A percentile compares a stretch with the other conserved stretches of the same genome.
phyloP scores from a whole-genome alignment of 2,329 filamentous ascomycete species.

The Fusarium newnesense region DNA sequence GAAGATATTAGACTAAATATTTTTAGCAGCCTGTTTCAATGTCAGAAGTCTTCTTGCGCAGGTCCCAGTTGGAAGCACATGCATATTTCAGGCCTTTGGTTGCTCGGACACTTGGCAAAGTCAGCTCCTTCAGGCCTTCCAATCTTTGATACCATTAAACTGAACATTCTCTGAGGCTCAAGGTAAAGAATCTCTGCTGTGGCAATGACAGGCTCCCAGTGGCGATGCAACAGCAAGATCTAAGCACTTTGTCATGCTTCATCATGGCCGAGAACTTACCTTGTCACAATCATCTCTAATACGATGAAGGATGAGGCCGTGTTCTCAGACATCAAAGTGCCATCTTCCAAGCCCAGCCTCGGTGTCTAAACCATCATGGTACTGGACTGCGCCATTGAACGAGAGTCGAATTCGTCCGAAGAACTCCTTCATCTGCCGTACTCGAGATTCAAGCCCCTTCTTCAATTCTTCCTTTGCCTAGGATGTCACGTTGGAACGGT shows the following conservation, averaged over 20 bases:
- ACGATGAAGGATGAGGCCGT: slow-evolving; percentile 6
- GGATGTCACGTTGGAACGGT: background rate
- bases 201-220: background rate
- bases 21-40: too few relatives aligned
- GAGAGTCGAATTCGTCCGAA: background rate
- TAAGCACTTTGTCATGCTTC: background rate
- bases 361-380: background rate
- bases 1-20: too few relatives aligned
- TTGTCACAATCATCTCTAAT: background rate
- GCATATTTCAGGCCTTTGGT: background rate
- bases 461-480: background rate
- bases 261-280: background rate
- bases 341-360: background rate
- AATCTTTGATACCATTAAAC: background rate
- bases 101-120: background rate
- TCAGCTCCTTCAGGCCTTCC: background rate
- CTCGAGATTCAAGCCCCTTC: background rate
- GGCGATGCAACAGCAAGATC: background rate
- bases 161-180: background rate
- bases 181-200: background rate
- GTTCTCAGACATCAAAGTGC: background rate
- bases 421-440: background rate
- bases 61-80: background rate
- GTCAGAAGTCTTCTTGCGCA: too few relatives aligned
- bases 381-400: background rate